Evolutionary conservation across 345 rosid genomes (phyloP).

Genomic region (Lepidium sativum): DNA sequence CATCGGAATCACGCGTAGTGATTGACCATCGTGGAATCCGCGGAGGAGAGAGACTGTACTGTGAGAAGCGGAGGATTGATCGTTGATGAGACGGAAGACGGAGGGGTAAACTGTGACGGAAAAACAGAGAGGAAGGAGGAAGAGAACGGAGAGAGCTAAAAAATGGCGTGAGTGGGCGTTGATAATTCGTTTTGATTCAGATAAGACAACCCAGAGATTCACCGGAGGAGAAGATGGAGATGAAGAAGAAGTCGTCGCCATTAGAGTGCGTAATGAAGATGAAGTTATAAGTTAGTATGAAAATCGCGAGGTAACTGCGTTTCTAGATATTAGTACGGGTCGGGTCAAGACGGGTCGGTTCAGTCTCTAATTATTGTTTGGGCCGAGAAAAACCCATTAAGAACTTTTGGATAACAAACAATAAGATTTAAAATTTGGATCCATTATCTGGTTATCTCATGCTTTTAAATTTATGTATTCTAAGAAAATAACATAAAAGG

Average conservation of each 20-base stretch:
- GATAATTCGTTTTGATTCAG: constrained; percentile 57
- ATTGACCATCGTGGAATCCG: background rate
- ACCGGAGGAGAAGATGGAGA: constrained; percentile 17
- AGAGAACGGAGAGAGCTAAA: constrained; percentile 77
- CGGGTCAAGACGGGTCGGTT: background rate
- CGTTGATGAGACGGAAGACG: constrained; percentile 36
- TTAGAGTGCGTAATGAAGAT: background rate
- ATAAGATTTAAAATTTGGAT: too few relatives aligned
- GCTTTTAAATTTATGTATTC: too few relatives aligned
- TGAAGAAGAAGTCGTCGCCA: constrained; percentile 24
- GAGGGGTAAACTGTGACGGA: constrained; percentile 42
- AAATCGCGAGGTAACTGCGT: background rate
- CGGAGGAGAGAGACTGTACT: constrained; percentile 17
- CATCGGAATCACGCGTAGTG: background rate
- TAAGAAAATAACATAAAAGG: too few relatives aligned
- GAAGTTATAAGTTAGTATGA: background rate
- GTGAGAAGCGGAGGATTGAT: constrained; percentile 24
- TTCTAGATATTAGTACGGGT: background rate
- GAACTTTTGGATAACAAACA: too few relatives aligned
- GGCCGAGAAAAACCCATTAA: too few relatives aligned
- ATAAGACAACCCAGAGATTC: constrained; percentile 29
- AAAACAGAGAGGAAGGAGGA: constrained; percentile 67
- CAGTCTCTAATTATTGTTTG: too few relatives aligned
- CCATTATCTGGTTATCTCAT: too few relatives aligned
- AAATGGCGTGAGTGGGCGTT: constrained; percentile 84